Percentiles rank a stretch among this genome's conserved stretches.
Conservation (phyloP, 495 filamentous ascomycete species). For the Apodospora peruviana region DNA sequence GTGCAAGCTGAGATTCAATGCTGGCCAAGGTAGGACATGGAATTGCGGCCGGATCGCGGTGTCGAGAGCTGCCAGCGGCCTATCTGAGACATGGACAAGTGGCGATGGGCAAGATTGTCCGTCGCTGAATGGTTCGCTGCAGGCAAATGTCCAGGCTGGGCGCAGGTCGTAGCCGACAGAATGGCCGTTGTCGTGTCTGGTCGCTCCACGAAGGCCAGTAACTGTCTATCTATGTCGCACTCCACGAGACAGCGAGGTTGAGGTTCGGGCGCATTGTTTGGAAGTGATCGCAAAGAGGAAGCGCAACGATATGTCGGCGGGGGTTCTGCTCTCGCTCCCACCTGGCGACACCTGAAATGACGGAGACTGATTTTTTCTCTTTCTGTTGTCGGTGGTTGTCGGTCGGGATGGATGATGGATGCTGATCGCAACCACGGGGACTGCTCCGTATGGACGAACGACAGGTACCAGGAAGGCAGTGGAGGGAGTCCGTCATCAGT, state of each 20-base stretch:
- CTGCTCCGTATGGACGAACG: background rate
- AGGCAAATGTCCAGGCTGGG: conserved; percentile 7
- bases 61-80: conserved; percentile 18
- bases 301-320: background rate
- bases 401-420: background rate
- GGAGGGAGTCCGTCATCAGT: no score
- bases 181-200: conserved; percentile 8
- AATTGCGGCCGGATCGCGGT: conserved; percentile 17
- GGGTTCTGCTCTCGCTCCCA: background rate
- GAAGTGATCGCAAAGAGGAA: no score
- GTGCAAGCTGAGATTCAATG: no score
- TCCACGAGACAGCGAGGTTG: conserved; percentile 4
- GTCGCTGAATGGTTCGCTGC: conserved; percentile 11
- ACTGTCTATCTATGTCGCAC: conserved; percentile 12
- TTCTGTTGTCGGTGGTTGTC: no score
- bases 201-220: conserved; percentile 10
- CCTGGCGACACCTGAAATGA: conserved; percentile 6
- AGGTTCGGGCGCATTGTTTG: no score
- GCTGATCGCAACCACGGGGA: background rate
- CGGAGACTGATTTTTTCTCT: background rate
- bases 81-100: conserved; percentile 29
- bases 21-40: conserved; percentile 15
- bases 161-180: conserved; percentile 13
- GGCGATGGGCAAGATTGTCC: conserved; percentile 14
- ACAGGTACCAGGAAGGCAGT: no score